Conservation (phyloP, 2,329 filamentous ascomycete species). For the Zymoseptoria pseudotritici region DNA sequence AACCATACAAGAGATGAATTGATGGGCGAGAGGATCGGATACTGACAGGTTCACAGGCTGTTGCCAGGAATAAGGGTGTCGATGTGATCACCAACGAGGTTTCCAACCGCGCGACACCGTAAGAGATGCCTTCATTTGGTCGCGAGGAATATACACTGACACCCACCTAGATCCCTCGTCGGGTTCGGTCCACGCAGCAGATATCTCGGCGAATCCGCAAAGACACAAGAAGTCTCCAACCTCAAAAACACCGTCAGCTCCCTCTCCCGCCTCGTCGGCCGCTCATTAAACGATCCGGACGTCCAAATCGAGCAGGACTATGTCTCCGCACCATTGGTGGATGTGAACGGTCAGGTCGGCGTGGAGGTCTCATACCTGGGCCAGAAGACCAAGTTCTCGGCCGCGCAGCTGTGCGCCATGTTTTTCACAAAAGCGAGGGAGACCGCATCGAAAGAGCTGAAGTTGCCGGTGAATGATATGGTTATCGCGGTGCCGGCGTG, state of each 20-base stretch:
- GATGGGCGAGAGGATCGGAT: not conserved
- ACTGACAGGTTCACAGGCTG: conserved; percentile 46
- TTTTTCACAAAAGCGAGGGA: conserved; percentile 90
- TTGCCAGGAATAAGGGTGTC: conserved; percentile 96
- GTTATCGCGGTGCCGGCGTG: conserved; percentile 92
- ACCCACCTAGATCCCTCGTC: conserved; percentile 65
- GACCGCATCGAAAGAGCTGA: conserved; percentile 79
- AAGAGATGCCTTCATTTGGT: conserved; percentile 44
- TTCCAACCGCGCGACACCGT: conserved; percentile 96
- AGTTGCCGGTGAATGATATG: conserved; percentile 82
- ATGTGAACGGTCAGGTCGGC: conserved; percentile 89
- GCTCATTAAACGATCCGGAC: conserved; percentile 82
- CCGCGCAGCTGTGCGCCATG: conserved; percentile 89
- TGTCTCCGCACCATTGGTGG: conserved; percentile 76
- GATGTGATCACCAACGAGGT: conserved; percentile 99
- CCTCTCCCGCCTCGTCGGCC: conserved; percentile 87
- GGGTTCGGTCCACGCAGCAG: conserved; percentile 90
- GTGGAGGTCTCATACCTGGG: conserved; percentile 89
- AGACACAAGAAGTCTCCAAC: conserved; percentile 99
- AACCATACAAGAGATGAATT: not conserved
- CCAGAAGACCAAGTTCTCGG: conserved; percentile 92
- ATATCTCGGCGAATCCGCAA: conserved; percentile 89
- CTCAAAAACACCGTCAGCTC: conserved; percentile 96
- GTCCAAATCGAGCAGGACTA: conserved; percentile 87
- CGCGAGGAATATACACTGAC: conserved; percentile 11